Conservation (phyloP, 257 asterid species). For the Jacaranda mimosifolia region DNA sequence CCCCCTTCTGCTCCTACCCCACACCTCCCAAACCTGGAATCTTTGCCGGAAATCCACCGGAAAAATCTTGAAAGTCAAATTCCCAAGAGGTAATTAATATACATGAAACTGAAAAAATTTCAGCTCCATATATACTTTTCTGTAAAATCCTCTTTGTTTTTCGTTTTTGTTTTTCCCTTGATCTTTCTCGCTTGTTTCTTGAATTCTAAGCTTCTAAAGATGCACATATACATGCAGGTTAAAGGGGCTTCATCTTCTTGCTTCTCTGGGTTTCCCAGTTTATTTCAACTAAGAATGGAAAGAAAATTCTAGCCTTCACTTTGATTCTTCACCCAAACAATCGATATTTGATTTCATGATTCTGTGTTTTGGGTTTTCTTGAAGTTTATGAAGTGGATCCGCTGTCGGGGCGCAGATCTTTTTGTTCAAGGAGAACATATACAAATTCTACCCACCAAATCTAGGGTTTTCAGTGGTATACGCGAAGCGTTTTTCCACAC, state of each 20-base stretch:
- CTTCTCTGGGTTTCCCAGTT: not conserved
- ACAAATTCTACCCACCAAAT: not conserved
- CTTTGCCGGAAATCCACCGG: slow-evolving; percentile 60
- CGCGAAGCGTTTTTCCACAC: slow-evolving; percentile 15
- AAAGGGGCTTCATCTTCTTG: not conserved
- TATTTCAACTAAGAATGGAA: not conserved
- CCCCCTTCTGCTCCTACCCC: slow-evolving; percentile 33
- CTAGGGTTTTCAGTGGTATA: slow-evolving; percentile 51
- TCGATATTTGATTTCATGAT: not conserved
- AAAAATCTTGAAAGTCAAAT: slow-evolving; percentile 27
- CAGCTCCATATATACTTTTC: not conserved
- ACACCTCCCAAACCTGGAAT: slow-evolving; percentile 24
- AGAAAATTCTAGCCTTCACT: not conserved
- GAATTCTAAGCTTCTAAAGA: not conserved
- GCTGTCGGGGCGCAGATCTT: not conserved
- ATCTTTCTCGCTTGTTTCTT: not conserved
- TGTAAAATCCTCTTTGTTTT: slow-evolving; percentile 23
- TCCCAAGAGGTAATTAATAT: slow-evolving; percentile 32
- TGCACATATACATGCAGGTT: slow-evolving; percentile 39
- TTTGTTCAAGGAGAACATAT: not conserved
- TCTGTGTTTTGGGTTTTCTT: slow-evolving; percentile 12
- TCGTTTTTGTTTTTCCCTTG: not conserved
- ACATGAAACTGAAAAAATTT: not conserved
- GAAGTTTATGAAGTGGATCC: slow-evolving; percentile 36
- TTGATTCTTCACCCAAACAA: not conserved